A percentile compares a stretch with the other conserved stretches of the same genome.
Conservation (phyloP, 768 basidiomycete species). For the Lentinula boryana region DNA sequence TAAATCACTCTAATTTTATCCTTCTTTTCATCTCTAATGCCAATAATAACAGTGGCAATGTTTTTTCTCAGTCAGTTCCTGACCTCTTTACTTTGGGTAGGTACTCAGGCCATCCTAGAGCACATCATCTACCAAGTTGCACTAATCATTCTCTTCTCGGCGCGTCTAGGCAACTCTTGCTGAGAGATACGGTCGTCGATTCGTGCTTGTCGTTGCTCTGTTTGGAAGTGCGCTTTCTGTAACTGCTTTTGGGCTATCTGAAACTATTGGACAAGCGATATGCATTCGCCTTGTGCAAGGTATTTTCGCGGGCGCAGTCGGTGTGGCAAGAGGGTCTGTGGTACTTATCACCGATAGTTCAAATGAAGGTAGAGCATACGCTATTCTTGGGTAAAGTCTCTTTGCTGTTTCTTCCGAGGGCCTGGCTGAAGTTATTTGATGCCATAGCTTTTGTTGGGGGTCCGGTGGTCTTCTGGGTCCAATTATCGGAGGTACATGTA, state of each 20-base stretch:
- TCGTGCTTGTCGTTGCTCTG: constrained; percentile 79
- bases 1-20: constrained; percentile 21
- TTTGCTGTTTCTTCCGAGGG: not conserved
- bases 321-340: constrained; percentile 93
- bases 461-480: constrained; percentile 91
- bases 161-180: constrained; percentile 74
- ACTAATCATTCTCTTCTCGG: constrained; percentile 7
- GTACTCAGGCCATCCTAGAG: not conserved
- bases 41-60: constrained; percentile 50
- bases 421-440: too few species aligned
- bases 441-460: constrained; percentile 86
- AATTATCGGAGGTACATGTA: constrained; percentile 79
- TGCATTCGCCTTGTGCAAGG: constrained; percentile 83
- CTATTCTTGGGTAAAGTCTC: constrained; percentile 68
- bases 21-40: constrained; percentile 4
- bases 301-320: constrained; percentile 91
- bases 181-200: constrained; percentile 81
- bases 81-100: constrained; percentile 89
- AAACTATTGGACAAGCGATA: constrained; percentile 72
- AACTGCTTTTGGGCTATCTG: constrained; percentile 70
- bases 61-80: constrained; percentile 96
- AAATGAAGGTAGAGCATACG: constrained; percentile 94
- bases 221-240: constrained; percentile 81
- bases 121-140: constrained; percentile 4
- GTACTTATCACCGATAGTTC: constrained; percentile 82